phyloP scores from a whole-genome alignment of 805 yeast species.

The Sungouiella thailandica region DNA sequence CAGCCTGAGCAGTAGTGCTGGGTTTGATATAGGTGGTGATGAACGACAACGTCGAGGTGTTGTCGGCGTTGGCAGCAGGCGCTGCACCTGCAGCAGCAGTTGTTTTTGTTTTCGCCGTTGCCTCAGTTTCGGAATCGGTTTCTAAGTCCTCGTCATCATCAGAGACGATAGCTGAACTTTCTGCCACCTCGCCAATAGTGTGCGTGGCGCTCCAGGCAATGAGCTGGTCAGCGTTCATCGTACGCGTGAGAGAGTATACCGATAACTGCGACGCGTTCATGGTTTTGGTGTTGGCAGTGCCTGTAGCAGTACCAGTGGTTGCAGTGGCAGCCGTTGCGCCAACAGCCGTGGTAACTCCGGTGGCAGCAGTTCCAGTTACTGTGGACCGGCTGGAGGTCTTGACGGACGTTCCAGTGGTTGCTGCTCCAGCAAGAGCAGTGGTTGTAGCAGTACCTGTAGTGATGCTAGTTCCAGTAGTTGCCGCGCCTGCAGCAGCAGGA shows the following conservation, averaged over 20 bases:
- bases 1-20: conserved; percentile 13
- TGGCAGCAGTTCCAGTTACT: conserved; percentile 10
- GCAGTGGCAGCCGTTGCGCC: conserved; percentile 8
- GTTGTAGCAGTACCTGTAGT: conserved; percentile 9
- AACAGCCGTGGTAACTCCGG: conserved; percentile 11
- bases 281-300: conserved; percentile 11
- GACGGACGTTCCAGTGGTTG: conserved; percentile 9
- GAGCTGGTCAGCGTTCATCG: conserved; percentile 14
- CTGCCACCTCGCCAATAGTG: conserved; percentile 6
- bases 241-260: conserved; percentile 8
- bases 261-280: conserved; percentile 14
- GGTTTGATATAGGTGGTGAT: conserved; percentile 29
- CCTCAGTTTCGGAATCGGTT: conserved; percentile 7
- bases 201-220: conserved; percentile 15
- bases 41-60: conserved; percentile 19
- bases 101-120: conserved; percentile 7
- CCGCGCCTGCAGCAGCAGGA: conserved; percentile 11
- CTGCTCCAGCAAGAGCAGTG: conserved; percentile 8
- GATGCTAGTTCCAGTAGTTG: conserved; percentile 13
- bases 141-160: conserved; percentile 1
- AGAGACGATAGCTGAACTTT: background rate
- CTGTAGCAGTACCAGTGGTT: conserved; percentile 9
- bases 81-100: conserved; percentile 12
- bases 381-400: conserved; percentile 12
- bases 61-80: conserved; percentile 12